A percentile compares a stretch with the other conserved stretches of the same genome.
Evolutionary conservation across 1,284 basidiomycete species (phyloP).

Genomic region (Rhodotorula sp.): DNA sequence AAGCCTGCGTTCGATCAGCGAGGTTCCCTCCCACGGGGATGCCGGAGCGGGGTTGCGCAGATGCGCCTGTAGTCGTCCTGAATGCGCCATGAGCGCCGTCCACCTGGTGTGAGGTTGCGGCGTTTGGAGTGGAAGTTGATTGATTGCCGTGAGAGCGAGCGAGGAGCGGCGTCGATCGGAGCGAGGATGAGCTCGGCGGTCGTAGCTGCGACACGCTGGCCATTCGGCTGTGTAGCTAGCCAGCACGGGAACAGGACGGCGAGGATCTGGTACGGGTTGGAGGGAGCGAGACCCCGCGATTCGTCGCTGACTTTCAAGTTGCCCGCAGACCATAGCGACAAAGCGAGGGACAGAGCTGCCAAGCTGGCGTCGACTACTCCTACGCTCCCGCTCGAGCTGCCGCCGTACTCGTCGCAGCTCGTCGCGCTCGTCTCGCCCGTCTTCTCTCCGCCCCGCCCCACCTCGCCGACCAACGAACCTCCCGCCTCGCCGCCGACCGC

Average conservation of each 20-base stretch:
- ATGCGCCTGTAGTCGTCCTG: too few relatives aligned
- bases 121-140: background rate
- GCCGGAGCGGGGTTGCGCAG: too few relatives aligned
- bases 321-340: too few relatives aligned
- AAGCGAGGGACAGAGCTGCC: background rate
- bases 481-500: slow-evolving; percentile 10
- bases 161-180: background rate
- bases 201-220: background rate
- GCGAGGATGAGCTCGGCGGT: background rate
- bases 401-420: slow-evolving; percentile 32
- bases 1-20: background rate
- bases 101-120: background rate
- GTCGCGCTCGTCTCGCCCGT: slow-evolving; percentile 28
- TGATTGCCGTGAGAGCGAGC: background rate
- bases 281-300: too few relatives aligned
- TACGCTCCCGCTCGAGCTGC: slow-evolving; percentile 33
- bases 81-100: background rate
- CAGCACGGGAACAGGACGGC: background rate
- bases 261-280: background rate
- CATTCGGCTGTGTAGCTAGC: background rate
- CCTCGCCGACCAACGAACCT: slow-evolving; percentile 15
- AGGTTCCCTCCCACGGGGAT: too few relatives aligned
- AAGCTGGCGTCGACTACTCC: slow-evolving; percentile 19
- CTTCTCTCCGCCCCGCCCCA: slow-evolving; percentile 22
- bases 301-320: background rate